Conservation (phyloP, 1,139 yeast species). For the Torulaspora pretoriensis region DNA sequence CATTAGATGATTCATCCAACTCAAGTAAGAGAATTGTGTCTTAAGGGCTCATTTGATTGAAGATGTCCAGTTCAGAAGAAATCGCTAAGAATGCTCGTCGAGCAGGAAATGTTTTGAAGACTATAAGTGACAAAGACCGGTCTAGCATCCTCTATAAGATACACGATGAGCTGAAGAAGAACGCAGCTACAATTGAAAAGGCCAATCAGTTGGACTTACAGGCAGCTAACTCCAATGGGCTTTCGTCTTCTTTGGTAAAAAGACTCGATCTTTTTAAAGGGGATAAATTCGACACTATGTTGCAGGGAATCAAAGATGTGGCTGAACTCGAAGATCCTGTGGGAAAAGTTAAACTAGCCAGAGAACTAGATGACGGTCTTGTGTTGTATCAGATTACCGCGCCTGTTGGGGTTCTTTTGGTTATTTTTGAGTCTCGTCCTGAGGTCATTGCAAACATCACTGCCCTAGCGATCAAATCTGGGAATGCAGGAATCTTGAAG, state of each 20-base stretch:
- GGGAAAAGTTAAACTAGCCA: constrained; percentile 77
- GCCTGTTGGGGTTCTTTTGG: constrained; percentile 89
- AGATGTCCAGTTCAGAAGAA: constrained; percentile 51
- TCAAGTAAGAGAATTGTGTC: background rate
- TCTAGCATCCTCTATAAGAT: constrained; percentile 68
- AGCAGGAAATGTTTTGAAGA: constrained; percentile 77
- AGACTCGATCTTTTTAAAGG: constrained; percentile 76
- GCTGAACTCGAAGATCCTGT: constrained; percentile 86
- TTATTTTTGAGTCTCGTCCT: constrained; percentile 94
- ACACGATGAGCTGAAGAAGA: constrained; percentile 57
- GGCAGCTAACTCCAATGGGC: constrained; percentile 54
- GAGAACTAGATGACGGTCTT: constrained; percentile 81
- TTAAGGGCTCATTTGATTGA: background rate
- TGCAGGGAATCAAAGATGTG: constrained; percentile 90
- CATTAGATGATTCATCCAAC: background rate
- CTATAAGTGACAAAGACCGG: constrained; percentile 68
- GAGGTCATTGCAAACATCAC: constrained; percentile 98
- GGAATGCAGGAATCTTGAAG: constrained; percentile 90
- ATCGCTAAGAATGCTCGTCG: constrained; percentile 75
- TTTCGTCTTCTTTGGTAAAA: constrained; percentile 69
- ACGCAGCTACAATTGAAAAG: constrained; percentile 57
- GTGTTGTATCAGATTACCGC: constrained; percentile 78
- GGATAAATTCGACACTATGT: constrained; percentile 89
- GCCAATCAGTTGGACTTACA: constrained; percentile 77
- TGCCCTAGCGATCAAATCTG: constrained; percentile 91